Evolutionary conservation across 371 early-diverging fungal genomes (phyloP).

Genomic region (Capniomyces stellatus): DNA sequence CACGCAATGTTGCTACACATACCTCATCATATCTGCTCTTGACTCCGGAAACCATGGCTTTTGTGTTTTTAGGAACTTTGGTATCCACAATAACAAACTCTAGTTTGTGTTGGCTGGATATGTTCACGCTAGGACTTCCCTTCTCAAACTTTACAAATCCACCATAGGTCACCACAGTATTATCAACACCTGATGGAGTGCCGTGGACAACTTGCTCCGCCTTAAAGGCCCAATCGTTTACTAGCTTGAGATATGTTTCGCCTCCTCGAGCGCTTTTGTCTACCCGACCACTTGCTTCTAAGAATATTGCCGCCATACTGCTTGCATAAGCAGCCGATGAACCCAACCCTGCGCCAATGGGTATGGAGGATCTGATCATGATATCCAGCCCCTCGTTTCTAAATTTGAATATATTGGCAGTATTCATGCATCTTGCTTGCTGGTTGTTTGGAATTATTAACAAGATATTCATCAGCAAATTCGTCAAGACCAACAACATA

Average conservation of each 20-base stretch:
- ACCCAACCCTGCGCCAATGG: conserved; percentile 92
- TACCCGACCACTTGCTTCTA: conserved; percentile 16
- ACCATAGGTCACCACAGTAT: conserved; percentile 73
- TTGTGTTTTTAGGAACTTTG: conserved; percentile 72
- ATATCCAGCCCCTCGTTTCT: conserved; percentile 27
- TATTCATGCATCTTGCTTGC: conserved; percentile 15
- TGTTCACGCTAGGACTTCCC: conserved; percentile 10
- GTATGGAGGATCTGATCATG: conserved; percentile 52
- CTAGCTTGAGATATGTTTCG: conserved; percentile 16
- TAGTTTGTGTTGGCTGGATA: conserved; percentile 24
- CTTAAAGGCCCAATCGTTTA: conserved; percentile 75
- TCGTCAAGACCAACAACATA: background rate
- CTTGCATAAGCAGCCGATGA: conserved; percentile 87
- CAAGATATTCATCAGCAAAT: conserved; percentile 5
- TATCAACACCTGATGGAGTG: conserved; percentile 89
- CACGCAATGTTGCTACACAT: no score
- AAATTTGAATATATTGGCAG: background rate
- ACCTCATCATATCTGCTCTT: conserved; percentile 18
- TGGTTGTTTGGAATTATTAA: background rate
- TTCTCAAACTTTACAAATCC: conserved; percentile 31
- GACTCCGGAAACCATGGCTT: conserved; percentile 66
- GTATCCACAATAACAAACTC: conserved; percentile 72
- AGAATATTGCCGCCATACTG: conserved; percentile 51
- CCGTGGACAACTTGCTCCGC: conserved; percentile 91
- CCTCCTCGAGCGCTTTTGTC: background rate